Evolutionary conservation across 2,329 filamentous ascomycete genomes (phyloP), one percentile per base, ranked within the genome.

Genomic region (Botrytis paeoniae): DNA sequence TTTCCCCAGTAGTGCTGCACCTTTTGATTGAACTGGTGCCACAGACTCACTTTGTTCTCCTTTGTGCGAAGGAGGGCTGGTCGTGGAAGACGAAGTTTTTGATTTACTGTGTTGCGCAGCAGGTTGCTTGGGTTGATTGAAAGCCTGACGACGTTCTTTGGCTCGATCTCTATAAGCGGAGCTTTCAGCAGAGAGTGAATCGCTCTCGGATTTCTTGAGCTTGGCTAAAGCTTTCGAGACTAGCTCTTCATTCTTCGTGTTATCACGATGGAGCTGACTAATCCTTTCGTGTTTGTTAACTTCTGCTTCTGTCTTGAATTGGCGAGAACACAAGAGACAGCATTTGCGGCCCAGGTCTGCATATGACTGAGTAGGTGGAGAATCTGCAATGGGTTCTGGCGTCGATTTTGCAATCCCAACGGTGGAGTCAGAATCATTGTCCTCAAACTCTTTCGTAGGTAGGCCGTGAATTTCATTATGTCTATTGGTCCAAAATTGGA

Each of bases 401-500:
- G 75, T 74, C 25, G 75, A 62, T 35, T 73, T 73, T 20, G 66
- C 3, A 51, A n/a, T 51, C 35, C 45, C 71, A 65, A 69, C 74
- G 76, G 70, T 39, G 16, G 69, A 76, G n/a, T 75, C 75, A 4
- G 73, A 61, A 2, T 75, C 51, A 76, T 79, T 69, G 77, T 79
- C 79, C 81, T 82, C 80, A 45, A 72, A 80, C 7, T 81, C 81
- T 76, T 81, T 87, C 79, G 70, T 82, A 75, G 71, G 81, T 74
- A 83, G 85, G 73, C 88, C 87, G 77, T 91, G 89, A 37, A 92
- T 83, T 78, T 93, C 90, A 2, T 89, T 90, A 78, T 92, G 89
- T 68, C 90, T 89, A 78, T 92, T 89, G 66, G 89, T 88, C 91
- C 91, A 93, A 80, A 91, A 91, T 80, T 92, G 89, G 63, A 93